These are phyloP conservation scores for Penstemon barbatus DNA, from an alignment of 257 asterid species.

Conservation along the genomic window DNA sequence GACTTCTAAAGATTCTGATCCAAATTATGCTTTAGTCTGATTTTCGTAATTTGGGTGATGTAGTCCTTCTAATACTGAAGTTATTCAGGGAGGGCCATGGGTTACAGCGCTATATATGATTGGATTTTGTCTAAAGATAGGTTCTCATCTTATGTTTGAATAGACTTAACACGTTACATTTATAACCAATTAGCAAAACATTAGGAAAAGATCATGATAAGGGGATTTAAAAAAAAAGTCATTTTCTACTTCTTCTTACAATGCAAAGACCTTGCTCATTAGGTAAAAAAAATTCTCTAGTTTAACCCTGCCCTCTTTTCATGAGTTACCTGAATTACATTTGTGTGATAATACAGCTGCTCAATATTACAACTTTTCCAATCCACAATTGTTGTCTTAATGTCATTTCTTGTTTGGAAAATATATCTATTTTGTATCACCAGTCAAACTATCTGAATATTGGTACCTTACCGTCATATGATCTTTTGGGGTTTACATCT, in stretches of 20 bases:
- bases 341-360: not conserved
- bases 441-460: not conserved
- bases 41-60: not conserved
- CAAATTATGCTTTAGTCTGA: not conserved
- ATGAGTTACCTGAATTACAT: not conserved
- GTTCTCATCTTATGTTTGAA: no score
- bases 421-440: not conserved
- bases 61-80: not conserved
- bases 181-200: no score
- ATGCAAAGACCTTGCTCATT: constrained; percentile 1
- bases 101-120: not conserved
- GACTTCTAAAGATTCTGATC: not conserved
- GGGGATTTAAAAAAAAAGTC: no score
- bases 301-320: not conserved
- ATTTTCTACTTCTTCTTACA: no score
- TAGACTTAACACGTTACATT: no score
- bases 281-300: not conserved
- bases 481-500: not conserved
- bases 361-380: not conserved
- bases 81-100: not conserved
- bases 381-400: not conserved
- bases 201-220: no score
- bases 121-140: not conserved
- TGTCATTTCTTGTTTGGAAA: not conserved
- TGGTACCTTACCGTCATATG: not conserved